Base-by-base conservation (phyloP, 352 stramenopile genomes). In the Phytopythium oedochilum region DNA sequence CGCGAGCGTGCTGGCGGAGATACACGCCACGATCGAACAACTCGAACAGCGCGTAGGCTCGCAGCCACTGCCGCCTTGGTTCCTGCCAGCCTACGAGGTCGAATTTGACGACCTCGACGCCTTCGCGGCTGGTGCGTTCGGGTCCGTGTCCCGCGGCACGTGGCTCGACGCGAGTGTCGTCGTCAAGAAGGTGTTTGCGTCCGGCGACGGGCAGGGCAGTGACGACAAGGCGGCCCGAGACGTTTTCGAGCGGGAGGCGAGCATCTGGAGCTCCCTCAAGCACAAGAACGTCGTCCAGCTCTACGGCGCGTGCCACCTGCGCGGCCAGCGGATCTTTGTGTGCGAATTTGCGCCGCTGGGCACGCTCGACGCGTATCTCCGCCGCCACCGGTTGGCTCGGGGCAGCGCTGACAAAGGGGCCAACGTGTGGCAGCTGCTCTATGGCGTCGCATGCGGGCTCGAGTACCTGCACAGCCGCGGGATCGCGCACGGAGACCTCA, bases 101-200 rank as follows among this genome's bases (percentile, higher is more conserved):
- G 46, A 63, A 22, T 48, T 72, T 23, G 60, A 57, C n/a, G 22
- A 28, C 3, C 51, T 66, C 38, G 71, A 60, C n/a, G 39, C 57
- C 3, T 61, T 66, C n/a, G 47, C 29, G 14, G 10, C 31, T 5
- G 68, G 64, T 3, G 63, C 58, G 0, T 74, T 70, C 36, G 68
- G 65, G 5, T 61, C 53, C 9, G 62, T 74, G 23, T 58, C 68
- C 23, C 61, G 59, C 2, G 68, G 65, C 12, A 58, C 52, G 17
- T 77, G 68, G 65, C 42, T 70, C 18, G 52, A 68, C n/a, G 59
- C 65, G 17, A 55, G 34, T 8, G 68, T 75, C 20, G 59, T 61
- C n/a, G 29, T 66, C 25, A 66, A 66, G 32, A 61, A 42, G 31
- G 59, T 55, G n/a, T 34, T 35, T 18, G 15, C 23, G 5, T 26